Conservation (phyloP, 495 filamentous ascomycete genomes). For the Daldinia vernicosa region DNA sequence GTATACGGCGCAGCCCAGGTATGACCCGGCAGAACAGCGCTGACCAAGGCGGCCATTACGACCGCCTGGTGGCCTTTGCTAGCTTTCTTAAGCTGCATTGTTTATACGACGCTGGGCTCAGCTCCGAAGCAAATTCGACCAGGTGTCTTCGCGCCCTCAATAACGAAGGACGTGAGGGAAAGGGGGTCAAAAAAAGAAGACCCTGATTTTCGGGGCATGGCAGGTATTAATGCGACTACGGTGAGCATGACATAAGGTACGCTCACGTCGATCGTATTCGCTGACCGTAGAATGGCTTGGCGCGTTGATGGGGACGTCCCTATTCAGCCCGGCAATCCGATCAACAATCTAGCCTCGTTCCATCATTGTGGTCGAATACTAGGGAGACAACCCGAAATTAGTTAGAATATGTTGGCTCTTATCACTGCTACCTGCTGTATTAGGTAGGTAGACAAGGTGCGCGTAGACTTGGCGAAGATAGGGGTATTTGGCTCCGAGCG, state of each 20-base stretch:
- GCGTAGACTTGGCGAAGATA: constrained; percentile 35
- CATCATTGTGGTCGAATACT: constrained; percentile 2
- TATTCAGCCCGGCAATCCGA: constrained; percentile 3
- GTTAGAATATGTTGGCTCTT: constrained; percentile 14
- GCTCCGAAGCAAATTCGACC: not conserved
- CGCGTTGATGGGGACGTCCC: constrained; percentile 12
- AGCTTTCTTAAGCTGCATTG: constrained; percentile 29
- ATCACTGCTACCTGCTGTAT: constrained; percentile 36
- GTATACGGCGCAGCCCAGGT: constrained; percentile 31
- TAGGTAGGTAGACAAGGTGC: constrained; percentile 29
- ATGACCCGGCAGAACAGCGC: constrained; percentile 19
- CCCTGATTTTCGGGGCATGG: not conserved
- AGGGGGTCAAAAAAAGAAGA: not conserved
- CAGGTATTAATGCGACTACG: constrained; percentile 21
- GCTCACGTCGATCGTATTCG: constrained; percentile 18
- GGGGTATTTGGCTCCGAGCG: constrained; percentile 4
- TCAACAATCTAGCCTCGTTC: not conserved
- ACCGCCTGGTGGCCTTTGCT: constrained; percentile 31
- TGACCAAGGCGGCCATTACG: constrained; percentile 26
- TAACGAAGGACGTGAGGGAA: constrained; percentile 17
- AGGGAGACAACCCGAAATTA: constrained; percentile 8
- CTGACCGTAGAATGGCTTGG: constrained; percentile 31
- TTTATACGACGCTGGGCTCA: constrained; percentile 5
- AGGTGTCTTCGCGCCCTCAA: constrained; percentile 11
- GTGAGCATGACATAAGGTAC: not conserved